A percentile compares a stretch with the other conserved stretches of the same genome.
These are phyloP conservation scores for Neopestalotiopsis clavispora DNA, from an alignment of 2,329 filamentous ascomycete genomes.

Conservation along the genomic window DNA sequence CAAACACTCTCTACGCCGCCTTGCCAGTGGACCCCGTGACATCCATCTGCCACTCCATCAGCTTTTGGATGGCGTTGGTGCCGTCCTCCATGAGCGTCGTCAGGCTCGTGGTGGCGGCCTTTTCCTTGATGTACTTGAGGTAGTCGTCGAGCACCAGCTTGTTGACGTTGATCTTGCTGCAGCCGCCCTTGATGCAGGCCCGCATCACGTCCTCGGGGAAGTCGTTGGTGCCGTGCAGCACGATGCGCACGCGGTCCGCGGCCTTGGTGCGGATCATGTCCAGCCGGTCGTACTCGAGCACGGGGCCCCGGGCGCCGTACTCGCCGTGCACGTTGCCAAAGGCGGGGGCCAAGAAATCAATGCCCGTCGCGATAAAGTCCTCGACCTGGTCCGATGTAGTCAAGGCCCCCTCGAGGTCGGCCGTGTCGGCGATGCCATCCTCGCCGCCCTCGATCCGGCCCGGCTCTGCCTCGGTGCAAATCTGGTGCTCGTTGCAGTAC, in stretches of 20 bases:
- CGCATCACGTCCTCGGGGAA: slow-evolving; percentile 55
- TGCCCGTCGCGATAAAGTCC: slow-evolving; percentile 73
- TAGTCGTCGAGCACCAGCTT: slow-evolving; percentile 54
- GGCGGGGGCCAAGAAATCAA: slow-evolving; percentile 75
- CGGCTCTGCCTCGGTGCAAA: slow-evolving; percentile 73
- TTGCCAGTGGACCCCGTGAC: slow-evolving; percentile 50
- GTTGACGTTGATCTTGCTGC: slow-evolving; percentile 65
- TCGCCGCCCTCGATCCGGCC: slow-evolving; percentile 71
- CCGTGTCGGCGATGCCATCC: slow-evolving; percentile 66
- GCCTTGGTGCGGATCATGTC: slow-evolving; percentile 40
- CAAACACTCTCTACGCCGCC: slow-evolving; percentile 26
- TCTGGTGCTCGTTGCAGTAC: slow-evolving; percentile 68
- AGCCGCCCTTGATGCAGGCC: slow-evolving; percentile 54
- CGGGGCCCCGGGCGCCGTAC: slow-evolving; percentile 69
- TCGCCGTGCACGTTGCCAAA: slow-evolving; percentile 80
- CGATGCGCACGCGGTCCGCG: slow-evolving; percentile 47
- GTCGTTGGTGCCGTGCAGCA: slow-evolving; percentile 62
- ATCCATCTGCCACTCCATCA: slow-evolving; percentile 54
- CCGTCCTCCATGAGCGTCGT: slow-evolving; percentile 51
- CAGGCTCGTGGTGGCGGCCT: slow-evolving; percentile 39
- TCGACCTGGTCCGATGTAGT: slow-evolving; percentile 73
- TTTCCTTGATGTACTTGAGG: slow-evolving; percentile 43
- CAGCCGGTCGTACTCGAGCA: slow-evolving; percentile 62
- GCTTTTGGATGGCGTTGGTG: slow-evolving; percentile 44
- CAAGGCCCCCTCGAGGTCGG: slow-evolving; percentile 51